phyloP scores from a whole-genome alignment of 164 flowering plant genomes.

The Liriodendron chinense region DNA sequence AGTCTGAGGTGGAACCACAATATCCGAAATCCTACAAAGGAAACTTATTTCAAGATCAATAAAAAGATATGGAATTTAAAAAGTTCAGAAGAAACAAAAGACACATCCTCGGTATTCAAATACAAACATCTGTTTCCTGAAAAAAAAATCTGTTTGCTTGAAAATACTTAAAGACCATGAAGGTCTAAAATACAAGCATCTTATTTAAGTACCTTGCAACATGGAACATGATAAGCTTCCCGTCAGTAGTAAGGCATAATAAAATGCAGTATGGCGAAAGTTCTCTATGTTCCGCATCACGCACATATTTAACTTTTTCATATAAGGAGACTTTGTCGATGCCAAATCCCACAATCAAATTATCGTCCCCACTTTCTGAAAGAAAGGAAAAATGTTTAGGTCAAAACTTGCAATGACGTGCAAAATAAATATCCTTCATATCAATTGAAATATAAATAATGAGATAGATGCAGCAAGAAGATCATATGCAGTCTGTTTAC shows the following conservation, averaged over 20 bases:
- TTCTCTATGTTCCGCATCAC: conserved; percentile 53
- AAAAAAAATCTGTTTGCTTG: too few species aligned
- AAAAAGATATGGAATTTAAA: not conserved
- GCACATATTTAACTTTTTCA: conserved; percentile 55
- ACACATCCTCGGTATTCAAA: not conserved
- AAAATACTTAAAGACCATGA: not conserved
- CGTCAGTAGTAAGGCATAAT: conserved; percentile 78
- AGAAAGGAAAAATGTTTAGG: conserved; percentile 8
- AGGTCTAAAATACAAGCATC: not conserved
- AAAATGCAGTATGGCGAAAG: conserved; percentile 72
- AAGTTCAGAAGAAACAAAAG: not conserved
- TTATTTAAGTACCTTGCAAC: conserved; percentile 57
- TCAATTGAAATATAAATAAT: not conserved
- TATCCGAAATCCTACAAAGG: conserved; percentile 39
- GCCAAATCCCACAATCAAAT: conserved; percentile 72
- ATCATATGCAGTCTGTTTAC: not conserved
- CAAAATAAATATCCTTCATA: not conserved
- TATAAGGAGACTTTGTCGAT: conserved; percentile 51
- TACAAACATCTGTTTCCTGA: not conserved
- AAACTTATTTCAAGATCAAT: conserved; percentile 11
- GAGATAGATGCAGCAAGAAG: not conserved
- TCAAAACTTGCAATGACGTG: not conserved
- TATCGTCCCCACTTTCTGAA: conserved; percentile 84
- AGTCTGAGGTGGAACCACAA: conserved; percentile 23
- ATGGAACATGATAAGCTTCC: conserved; percentile 69